These are phyloP conservation scores for Fereydounia khargensis DNA, from an alignment of 1,284 basidiomycete species.

Conservation along the genomic window DNA sequence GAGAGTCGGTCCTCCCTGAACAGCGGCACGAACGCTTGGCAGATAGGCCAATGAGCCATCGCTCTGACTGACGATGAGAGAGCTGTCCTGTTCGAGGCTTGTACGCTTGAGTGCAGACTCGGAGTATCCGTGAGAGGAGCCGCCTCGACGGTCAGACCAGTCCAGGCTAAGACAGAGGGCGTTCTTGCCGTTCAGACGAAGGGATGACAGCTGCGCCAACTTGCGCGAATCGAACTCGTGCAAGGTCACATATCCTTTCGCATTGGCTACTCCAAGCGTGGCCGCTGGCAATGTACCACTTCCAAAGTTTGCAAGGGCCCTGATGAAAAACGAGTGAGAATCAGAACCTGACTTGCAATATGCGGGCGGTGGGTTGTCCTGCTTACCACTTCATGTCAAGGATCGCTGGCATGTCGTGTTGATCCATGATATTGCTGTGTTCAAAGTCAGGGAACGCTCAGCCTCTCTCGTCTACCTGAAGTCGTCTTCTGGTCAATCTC, in stretches of 20 bases:
- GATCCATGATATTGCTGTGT: conserved; percentile 1
- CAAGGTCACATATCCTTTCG: conserved; percentile 27
- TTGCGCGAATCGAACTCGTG: conserved; percentile 6
- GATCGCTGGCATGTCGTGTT: conserved; percentile 38
- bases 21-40: conserved; percentile 21
- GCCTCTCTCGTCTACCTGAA: too few species aligned
- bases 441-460: neutral
- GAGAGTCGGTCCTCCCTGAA: too few species aligned
- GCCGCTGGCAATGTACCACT: too few species aligned
- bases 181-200: conserved; percentile 38
- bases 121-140: conserved; percentile 7
- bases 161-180: conserved; percentile 54
- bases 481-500: too few species aligned
- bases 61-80: conserved; percentile 50
- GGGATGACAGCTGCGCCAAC: conserved; percentile 7
- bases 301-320: too few species aligned
- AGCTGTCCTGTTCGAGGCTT: conserved; percentile 6
- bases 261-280: conserved; percentile 41
- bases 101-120: neutral
- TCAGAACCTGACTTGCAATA: neutral
- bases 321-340: too few species aligned
- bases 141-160: conserved; percentile 40
- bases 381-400: conserved; percentile 54
- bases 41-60: conserved; percentile 48
- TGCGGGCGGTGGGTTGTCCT: neutral